A percentile compares a stretch with the other conserved stretches of the same genome.
phyloP scores from a whole-genome alignment of 306 rosid species.

The Psophocarpus tetragonolobus region DNA sequence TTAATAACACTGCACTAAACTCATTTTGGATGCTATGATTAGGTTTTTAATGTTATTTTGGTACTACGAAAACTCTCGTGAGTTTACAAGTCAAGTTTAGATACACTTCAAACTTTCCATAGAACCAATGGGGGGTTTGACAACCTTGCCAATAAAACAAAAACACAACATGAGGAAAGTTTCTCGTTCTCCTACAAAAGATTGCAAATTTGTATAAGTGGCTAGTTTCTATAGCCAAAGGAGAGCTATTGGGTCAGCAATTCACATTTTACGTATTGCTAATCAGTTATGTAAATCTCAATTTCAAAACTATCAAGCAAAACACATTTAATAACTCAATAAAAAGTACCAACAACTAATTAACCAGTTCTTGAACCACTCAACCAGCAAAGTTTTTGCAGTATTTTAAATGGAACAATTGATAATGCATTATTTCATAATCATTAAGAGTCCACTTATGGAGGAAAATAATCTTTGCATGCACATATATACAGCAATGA shows the following conservation, averaged over 20 bases:
- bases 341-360: not conserved
- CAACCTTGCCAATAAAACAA: not conserved
- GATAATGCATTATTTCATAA: conserved; percentile 13
- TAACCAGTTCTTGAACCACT: conserved; percentile 11
- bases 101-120: not conserved
- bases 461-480: conserved; percentile 3
- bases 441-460: not conserved
- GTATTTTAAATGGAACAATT: conserved; percentile 1
- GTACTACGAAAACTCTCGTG: not conserved
- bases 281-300: conserved; percentile 6
- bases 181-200: not conserved
- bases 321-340: not conserved
- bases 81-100: not conserved
- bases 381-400: not conserved
- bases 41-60: not conserved
- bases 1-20: too few species aligned
- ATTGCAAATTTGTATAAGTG: not conserved
- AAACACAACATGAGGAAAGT: not conserved
- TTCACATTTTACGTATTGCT: conserved; percentile 1
- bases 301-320: conserved; percentile 5
- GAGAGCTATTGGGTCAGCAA: not conserved
- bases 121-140: not conserved
- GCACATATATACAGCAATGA: conserved; percentile 18
- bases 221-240: conserved; percentile 12
- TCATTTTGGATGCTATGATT: not conserved